These are phyloP conservation scores for Mycosphaerelloides madeirae DNA, from an alignment of 2,329 filamentous ascomycete species.

Conservation along the genomic window DNA sequence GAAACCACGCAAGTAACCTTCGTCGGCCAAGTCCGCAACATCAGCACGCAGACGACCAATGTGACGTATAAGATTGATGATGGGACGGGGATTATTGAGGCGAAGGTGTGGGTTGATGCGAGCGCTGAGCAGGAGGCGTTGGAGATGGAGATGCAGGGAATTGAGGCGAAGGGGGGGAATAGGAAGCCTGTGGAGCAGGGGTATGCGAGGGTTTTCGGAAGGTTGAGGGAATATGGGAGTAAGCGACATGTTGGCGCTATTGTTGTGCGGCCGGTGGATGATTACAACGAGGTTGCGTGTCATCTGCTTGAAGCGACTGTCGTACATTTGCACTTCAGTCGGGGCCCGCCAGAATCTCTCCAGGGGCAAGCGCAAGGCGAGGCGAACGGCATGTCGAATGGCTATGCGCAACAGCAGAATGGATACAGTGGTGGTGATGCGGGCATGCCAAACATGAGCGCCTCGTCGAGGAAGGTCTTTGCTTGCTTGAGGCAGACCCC, in stretches of 20 bases:
- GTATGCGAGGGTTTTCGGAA: conserved; percentile 82
- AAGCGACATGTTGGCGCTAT: conserved; percentile 77
- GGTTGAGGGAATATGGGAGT: conserved; percentile 76
- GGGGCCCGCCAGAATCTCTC: conserved; percentile 55
- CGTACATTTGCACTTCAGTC: conserved; percentile 78
- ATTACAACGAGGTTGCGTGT: conserved; percentile 90
- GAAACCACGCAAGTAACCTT: conserved; percentile 71
- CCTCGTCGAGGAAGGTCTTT: conserved; percentile 63
- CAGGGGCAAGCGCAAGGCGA: conserved; percentile 37
- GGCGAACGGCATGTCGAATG: conserved; percentile 23
- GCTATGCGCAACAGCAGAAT: conserved; percentile 29
- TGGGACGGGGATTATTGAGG: conserved; percentile 79
- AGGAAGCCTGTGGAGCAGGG: conserved; percentile 63
- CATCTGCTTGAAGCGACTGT: conserved; percentile 87
- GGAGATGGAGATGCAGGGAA: conserved; percentile 30
- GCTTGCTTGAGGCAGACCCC: conserved; percentile 61
- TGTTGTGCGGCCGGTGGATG: conserved; percentile 70
- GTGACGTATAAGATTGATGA: conserved; percentile 92
- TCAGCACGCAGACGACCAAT: conserved; percentile 83
- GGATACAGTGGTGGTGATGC: conserved; percentile 30
- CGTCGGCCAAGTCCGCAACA: conserved; percentile 82
- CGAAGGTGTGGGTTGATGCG: conserved; percentile 77
- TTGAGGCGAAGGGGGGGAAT: conserved; percentile 35
- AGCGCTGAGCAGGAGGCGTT: conserved; percentile 44
- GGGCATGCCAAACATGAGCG: conserved; percentile 36